These are phyloP conservation scores for Penicillium sclerotiorum DNA, from an alignment of 2,329 filamentous ascomycete genomes.

Conservation along the genomic window DNA sequence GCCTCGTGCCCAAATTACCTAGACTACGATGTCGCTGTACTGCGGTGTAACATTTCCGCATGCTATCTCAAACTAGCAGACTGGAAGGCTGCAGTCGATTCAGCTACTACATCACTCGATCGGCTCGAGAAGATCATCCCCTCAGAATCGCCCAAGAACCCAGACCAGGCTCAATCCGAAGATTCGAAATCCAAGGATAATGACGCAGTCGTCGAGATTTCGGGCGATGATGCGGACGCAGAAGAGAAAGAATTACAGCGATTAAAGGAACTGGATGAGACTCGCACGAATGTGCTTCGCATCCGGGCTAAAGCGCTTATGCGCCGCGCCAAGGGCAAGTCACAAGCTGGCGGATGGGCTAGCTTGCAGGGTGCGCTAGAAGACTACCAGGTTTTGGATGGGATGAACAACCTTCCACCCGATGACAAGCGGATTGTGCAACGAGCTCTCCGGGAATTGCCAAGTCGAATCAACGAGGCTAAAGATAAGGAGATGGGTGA, in stretches of 20 bases:
- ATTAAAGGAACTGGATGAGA: constrained; percentile 49
- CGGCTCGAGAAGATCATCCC: constrained; percentile 65
- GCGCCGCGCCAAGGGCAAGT: constrained; percentile 72
- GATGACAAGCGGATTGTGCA: constrained; percentile 71
- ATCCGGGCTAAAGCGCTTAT: constrained; percentile 83
- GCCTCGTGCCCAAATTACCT: constrained; percentile 79
- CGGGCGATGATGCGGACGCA: constrained; percentile 43
- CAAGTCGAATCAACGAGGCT: constrained; percentile 70
- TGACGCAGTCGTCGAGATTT: constrained; percentile 53
- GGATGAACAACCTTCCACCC: constrained; percentile 60
- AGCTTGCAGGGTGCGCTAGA: constrained; percentile 75
- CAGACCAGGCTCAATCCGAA: constrained; percentile 23
- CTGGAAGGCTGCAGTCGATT: constrained; percentile 79
- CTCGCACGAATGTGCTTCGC: constrained; percentile 67
- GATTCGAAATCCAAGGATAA: constrained; percentile 19
- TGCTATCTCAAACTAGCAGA: constrained; percentile 82
- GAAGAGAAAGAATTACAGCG: constrained; percentile 48
- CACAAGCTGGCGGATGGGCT: constrained; percentile 75
- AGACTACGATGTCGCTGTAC: constrained; percentile 82
- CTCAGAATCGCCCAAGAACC: constrained; percentile 38
- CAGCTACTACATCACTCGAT: constrained; percentile 73
- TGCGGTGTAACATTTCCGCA: constrained; percentile 85
- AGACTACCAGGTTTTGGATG: constrained; percentile 74
- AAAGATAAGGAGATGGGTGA: constrained; percentile 88
- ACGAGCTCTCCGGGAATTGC: constrained; percentile 66